These are phyloP conservation scores for Cochlearia excelsa DNA, from an alignment of 345 rosid genomes.

Conservation along the genomic window DNA sequence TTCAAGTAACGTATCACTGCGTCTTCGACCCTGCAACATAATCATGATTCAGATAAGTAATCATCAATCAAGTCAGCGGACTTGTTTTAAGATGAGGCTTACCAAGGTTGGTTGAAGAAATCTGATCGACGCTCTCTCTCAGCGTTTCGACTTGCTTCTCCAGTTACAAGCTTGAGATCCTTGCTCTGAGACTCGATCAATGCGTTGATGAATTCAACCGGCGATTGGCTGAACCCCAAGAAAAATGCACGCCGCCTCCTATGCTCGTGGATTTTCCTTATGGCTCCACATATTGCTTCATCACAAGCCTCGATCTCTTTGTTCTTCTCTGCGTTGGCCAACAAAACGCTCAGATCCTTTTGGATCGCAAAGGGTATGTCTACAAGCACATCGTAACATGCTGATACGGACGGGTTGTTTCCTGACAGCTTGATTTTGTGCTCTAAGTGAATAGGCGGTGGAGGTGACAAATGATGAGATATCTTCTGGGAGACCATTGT, in stretches of 20 bases:
- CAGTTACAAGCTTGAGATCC: slow-evolving; percentile 84
- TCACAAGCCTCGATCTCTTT: slow-evolving; percentile 96
- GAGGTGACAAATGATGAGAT: slow-evolving; percentile 70
- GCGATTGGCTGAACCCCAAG: slow-evolving; percentile 96
- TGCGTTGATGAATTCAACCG: slow-evolving; percentile 90
- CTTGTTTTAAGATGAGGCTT: slow-evolving; percentile 28
- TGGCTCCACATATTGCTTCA: slow-evolving; percentile 87
- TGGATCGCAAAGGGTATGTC: slow-evolving; percentile 94
- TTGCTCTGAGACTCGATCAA: slow-evolving; percentile 88
- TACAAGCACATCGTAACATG: slow-evolving; percentile 92
- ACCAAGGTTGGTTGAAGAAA: slow-evolving; percentile 97
- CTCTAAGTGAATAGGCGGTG: slow-evolving; percentile 90
- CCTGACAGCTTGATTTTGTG: slow-evolving; percentile 92
- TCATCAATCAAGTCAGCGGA: slow-evolving; percentile 18
- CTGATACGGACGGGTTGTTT: slow-evolving; percentile 70
- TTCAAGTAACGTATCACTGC: slow-evolving; percentile 92
- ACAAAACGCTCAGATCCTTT: slow-evolving; percentile 70
- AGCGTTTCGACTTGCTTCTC: slow-evolving; percentile 79
- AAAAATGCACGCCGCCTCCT: slow-evolving; percentile 88
- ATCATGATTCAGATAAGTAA: slow-evolving; percentile 18
- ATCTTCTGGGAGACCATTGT: slow-evolving; percentile 89
- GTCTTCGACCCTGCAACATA: slow-evolving; percentile 81
- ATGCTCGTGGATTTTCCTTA: slow-evolving; percentile 93
- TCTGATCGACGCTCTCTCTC: slow-evolving; percentile 88
- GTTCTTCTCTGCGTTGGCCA: slow-evolving; percentile 93